Conservation (phyloP, 805 yeast genomes). For the Metahyphopichia silvanorum region DNA sequence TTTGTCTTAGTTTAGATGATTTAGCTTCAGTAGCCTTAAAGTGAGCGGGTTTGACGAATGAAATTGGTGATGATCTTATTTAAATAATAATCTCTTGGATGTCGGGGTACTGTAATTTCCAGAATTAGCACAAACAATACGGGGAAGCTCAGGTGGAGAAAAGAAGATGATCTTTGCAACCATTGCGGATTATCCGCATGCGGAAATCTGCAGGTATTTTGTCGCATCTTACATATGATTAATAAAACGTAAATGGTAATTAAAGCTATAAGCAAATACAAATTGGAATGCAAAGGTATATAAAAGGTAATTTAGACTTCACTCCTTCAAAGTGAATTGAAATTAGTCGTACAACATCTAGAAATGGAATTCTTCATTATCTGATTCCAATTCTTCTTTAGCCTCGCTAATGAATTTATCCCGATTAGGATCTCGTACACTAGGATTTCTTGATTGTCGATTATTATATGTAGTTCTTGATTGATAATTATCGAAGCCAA, state of each 20-base stretch:
- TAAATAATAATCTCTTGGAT: not conserved
- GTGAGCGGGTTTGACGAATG: not conserved
- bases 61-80: not conserved
- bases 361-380: slow-evolving; percentile 3
- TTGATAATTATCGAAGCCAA: slow-evolving; percentile 1
- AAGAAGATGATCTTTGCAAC: not conserved
- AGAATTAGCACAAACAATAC: not conserved
- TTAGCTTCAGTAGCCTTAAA: not conserved
- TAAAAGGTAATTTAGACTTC: not conserved
- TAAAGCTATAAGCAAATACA: not conserved
- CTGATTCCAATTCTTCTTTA: slow-evolving; percentile 2
- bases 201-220: too few relatives aligned
- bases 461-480: slow-evolving; percentile 1
- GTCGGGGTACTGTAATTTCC: not conserved
- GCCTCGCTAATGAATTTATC: slow-evolving; percentile 1
- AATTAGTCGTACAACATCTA: not conserved
- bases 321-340: not conserved
- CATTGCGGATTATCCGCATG: not conserved
- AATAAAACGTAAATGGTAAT: not conserved
- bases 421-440: not conserved
- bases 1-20: not conserved
- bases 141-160: not conserved
- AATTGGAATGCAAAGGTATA: not conserved
- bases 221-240: not conserved
- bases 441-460: not conserved